Base-by-base conservation (phyloP, 148 eudicot genomes). In the Fallopia convolvulus region DNA sequence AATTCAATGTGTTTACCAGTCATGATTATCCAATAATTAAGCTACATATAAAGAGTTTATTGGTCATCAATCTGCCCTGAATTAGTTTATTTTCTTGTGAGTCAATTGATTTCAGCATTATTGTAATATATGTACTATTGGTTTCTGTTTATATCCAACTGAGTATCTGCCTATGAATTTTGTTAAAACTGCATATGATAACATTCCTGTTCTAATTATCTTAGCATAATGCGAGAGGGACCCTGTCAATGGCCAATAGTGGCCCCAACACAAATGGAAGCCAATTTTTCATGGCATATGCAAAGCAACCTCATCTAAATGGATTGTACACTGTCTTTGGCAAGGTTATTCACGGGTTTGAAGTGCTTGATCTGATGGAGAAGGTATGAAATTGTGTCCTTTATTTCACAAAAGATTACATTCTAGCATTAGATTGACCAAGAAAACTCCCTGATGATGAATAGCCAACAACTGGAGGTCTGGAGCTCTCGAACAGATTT, bases 331-430 rank as follows among this genome's bases (percentile, higher is more conserved):
- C 94, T 1, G 85, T 95, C 75, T 91, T 95, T 75, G 99, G 97
- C 75, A 95, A 93, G 83, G 99, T 93, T 73, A 95, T 95, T 85
- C 97, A 92, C 88, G 97, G 99, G 70, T 95, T 95, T 82, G 97
- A 95, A 88, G 94, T 92, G 70, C 99, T 95, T 78, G 97, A 92
- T 84, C 83, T 95, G 13, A 95, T 95, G 99, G 97, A 95, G 79
- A 92, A 95, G 93, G 97, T 95, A 83, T 32, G 14, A 30, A 30
- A 65, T 65, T 65, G 5, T 11, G 40, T 65, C 41, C 41, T 32
- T 65, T 65, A 12, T 15, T 68, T 33, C 8, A 26, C 33, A 61
- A 26, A 63, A 63, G 8, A 18, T 20, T 55, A 55, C 61, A 55
- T n/a, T n/a, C 61, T 55, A n/a, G 60, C 60, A 50, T 44, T 44